phyloP scores from a whole-genome alignment of 495 filamentous ascomycete species.

The Trichoderma orchidacearum region DNA sequence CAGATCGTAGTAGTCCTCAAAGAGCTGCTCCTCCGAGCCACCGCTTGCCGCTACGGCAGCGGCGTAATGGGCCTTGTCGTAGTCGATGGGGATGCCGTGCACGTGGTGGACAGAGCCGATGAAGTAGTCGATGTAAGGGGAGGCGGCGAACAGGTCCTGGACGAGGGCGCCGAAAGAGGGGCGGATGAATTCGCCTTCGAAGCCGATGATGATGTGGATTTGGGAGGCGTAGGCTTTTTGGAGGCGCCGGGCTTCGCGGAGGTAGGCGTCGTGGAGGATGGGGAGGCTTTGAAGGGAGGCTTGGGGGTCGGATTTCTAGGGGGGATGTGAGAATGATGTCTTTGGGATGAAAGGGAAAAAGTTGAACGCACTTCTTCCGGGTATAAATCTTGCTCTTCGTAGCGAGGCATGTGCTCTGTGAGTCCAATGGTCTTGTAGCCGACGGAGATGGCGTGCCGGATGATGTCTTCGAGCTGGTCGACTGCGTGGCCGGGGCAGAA shows the following conservation, averaged over 20 bases:
- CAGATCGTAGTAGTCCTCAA: constrained; percentile 72
- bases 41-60: constrained; percentile 24
- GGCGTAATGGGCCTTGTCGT: constrained; percentile 52
- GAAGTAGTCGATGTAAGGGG: constrained; percentile 68
- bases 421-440: constrained; percentile 74
- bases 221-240: constrained; percentile 51
- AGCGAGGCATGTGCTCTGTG: constrained; percentile 95
- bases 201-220: constrained; percentile 76
- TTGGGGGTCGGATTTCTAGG: constrained; percentile 21
- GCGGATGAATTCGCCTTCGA: constrained; percentile 87
- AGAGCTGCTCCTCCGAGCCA: constrained; percentile 53
- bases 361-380: constrained; percentile 66
- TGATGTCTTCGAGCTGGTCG: constrained; percentile 69
- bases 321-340: not conserved
- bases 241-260: constrained; percentile 56
- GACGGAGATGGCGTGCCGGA: constrained; percentile 62
- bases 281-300: constrained; percentile 22
- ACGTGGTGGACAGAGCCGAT: constrained; percentile 88
- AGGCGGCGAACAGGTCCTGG: constrained; percentile 32
- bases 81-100: constrained; percentile 77
- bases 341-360: not conserved
- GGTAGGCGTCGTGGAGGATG: constrained; percentile 56
- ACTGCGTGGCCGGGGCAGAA: constrained; percentile 87
- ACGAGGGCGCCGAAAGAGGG: constrained; percentile 47
- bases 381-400: constrained; percentile 59